Conservation (phyloP, 2,329 filamentous ascomycete species). For the Scedosporium apiospermum region DNA sequence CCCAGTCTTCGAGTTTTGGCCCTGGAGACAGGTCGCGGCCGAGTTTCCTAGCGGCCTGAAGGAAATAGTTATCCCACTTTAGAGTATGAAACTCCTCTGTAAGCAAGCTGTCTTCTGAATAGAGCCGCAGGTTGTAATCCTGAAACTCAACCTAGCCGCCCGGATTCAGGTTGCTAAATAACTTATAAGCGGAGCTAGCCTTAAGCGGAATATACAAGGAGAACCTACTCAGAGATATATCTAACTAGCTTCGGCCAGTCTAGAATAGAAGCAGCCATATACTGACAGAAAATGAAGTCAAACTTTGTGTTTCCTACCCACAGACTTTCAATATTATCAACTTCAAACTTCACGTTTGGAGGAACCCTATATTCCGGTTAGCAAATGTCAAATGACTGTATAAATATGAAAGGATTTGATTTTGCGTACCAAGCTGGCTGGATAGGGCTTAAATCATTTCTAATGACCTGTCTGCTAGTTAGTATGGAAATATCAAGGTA, state of each 20-base stretch:
- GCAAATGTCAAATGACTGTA: too few species aligned
- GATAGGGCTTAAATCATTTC: conserved; percentile 31
- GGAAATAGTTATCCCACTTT: conserved; percentile 14
- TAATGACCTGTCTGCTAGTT: conserved; percentile 20
- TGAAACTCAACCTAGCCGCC: conserved; percentile 47
- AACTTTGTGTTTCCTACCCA: conserved; percentile 46
- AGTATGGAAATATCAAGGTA: neutral
- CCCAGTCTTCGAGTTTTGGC: conserved; percentile 16
- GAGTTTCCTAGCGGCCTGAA: conserved; percentile 14
- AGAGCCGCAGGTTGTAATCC: conserved; percentile 30
- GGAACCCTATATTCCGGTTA: conserved; percentile 24
- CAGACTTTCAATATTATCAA: conserved; percentile 47
- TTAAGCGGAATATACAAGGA: too few species aligned
- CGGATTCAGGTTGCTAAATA: conserved; percentile 37
- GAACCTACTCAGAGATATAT: conserved; percentile 31
- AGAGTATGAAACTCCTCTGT: conserved; percentile 12
- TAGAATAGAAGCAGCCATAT: conserved; percentile 44
- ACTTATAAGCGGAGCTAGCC: neutral
- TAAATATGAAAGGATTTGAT: too few species aligned
- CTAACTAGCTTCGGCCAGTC: conserved; percentile 43
- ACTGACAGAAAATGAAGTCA: conserved; percentile 52
- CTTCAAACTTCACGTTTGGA: conserved; percentile 44
- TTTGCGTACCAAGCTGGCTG: conserved; percentile 24
- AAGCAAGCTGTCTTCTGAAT: conserved; percentile 18
- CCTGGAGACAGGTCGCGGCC: conserved; percentile 18